A percentile compares a stretch with the other conserved stretches of the same genome.
Evolutionary conservation across 2,329 filamentous ascomycete species (phyloP).

Genomic region (Colletotrichum endophyticum): DNA sequence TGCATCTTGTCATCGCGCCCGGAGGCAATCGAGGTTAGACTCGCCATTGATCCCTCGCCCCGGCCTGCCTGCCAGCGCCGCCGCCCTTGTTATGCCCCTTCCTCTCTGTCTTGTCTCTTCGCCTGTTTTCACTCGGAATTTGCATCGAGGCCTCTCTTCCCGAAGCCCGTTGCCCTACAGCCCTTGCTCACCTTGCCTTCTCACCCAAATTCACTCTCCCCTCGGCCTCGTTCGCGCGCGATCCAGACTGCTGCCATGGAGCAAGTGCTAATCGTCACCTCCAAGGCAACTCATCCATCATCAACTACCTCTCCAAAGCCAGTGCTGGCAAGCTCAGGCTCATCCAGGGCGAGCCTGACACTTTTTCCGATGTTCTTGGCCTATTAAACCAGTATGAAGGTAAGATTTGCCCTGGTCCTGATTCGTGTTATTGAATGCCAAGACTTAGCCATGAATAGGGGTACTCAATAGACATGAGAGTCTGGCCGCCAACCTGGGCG

Average conservation of each 20-base stretch:
- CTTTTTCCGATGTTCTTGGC: constrained; percentile 73
- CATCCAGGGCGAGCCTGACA: constrained; percentile 64
- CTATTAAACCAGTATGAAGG: constrained; percentile 81
- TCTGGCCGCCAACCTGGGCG: constrained; percentile 83
- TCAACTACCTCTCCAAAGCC: constrained; percentile 59
- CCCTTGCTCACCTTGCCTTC: neutral
- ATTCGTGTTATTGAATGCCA: neutral
- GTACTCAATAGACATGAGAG: constrained; percentile 86
- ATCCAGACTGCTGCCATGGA: constrained; percentile 14
- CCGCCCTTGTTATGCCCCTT: constrained; percentile 10
- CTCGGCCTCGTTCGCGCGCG: neutral
- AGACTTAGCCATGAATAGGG: constrained; percentile 43
- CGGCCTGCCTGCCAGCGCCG: constrained; percentile 19
- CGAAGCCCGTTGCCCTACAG: neutral
- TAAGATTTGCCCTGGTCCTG: constrained; percentile 28
- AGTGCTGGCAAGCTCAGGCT: constrained; percentile 51
- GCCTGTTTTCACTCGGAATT: neutral
- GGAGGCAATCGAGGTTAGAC: constrained; percentile 23
- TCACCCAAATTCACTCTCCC: neutral
- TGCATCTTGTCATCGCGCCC: constrained; percentile 18
- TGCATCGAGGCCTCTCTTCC: neutral
- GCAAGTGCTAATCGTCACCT: constrained; percentile 22
- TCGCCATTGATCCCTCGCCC: constrained; percentile 22
- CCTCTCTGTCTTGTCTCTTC: neutral
- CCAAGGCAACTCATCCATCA: constrained; percentile 34